phyloP scores from a whole-genome alignment of 768 basidiomycete genomes.

The Podaxis sp. region DNA sequence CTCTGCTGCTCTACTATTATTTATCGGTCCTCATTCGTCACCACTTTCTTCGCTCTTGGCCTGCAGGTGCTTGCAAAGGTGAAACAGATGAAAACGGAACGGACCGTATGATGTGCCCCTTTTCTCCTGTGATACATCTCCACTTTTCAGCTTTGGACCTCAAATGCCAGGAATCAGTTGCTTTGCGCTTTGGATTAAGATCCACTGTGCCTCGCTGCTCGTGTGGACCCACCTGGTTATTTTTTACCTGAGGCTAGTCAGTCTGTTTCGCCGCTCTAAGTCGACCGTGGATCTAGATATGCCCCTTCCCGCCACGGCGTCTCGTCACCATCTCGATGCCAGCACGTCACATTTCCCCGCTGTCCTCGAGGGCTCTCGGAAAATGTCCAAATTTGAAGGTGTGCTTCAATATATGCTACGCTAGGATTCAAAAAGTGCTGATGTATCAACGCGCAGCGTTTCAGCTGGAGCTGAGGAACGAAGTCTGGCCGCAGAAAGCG shows the following conservation, averaged over 20 bases:
- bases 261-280: neutral
- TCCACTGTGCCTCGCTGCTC: neutral
- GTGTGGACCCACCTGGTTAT: neutral
- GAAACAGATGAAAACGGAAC: neutral
- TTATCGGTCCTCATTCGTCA: neutral
- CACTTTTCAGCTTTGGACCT: neutral
- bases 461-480: neutral
- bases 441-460: neutral
- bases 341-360: neutral
- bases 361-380: neutral
- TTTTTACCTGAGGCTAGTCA: neutral
- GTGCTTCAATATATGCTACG: neutral
- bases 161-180: neutral
- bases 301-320: neutral
- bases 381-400: slow-evolving; percentile 1
- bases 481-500: neutral
- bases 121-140: neutral
- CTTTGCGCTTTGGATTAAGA: neutral
- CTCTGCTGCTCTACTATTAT: neutral
- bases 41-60: too few relatives aligned
- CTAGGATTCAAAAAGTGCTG: neutral
- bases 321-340: neutral
- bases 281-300: neutral
- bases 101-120: neutral
- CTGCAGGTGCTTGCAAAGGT: too few relatives aligned